Evolutionary conservation across 1,284 basidiomycete species (phyloP).

Genomic region (Moesziomyces sp.): DNA sequence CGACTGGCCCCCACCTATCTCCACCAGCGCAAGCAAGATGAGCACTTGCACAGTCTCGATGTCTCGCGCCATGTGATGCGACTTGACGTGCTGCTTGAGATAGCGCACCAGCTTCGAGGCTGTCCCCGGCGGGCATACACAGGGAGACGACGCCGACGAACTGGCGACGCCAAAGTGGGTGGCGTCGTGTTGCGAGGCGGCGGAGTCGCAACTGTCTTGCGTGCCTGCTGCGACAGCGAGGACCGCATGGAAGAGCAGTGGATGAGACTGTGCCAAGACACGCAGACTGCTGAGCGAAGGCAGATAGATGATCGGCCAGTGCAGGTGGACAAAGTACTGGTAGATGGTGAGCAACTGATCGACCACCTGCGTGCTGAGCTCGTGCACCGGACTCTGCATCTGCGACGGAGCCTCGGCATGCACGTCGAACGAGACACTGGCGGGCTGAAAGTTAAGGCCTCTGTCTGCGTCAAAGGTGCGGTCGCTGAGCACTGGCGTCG

Average conservation of each 20-base stretch:
- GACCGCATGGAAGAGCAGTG: slow-evolving; percentile 20
- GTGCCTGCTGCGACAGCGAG: slow-evolving; percentile 18
- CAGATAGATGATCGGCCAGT: slow-evolving; percentile 31
- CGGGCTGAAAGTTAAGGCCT: too few species aligned
- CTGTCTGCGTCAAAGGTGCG: neutral
- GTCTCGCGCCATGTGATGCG: neutral
- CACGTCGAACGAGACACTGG: neutral
- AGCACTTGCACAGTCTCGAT: slow-evolving; percentile 11
- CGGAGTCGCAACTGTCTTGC: slow-evolving; percentile 2
- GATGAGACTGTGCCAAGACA: slow-evolving; percentile 5
- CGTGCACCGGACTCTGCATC: neutral
- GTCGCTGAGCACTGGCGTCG: neutral
- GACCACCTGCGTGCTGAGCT: slow-evolving; percentile 5
- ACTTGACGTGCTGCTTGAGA: slow-evolving; percentile 3
- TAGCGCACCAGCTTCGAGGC: slow-evolving; percentile 8
- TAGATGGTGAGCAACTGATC: slow-evolving; percentile 13
- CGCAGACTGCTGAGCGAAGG: slow-evolving; percentile 14
- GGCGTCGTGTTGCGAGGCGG: neutral
- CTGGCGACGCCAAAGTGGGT: neutral
- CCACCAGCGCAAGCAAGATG: slow-evolving; percentile 6
- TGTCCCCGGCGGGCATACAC: slow-evolving; percentile 9
- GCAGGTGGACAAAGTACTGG: slow-evolving; percentile 24
- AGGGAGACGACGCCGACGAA: neutral
- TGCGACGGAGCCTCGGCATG: neutral
- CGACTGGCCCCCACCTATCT: slow-evolving; percentile 7